A percentile compares a stretch with the other conserved stretches of the same genome.
Evolutionary conservation across 148 eudicot genomes (phyloP).

Genomic region (Rhododendron ferrugineum): DNA sequence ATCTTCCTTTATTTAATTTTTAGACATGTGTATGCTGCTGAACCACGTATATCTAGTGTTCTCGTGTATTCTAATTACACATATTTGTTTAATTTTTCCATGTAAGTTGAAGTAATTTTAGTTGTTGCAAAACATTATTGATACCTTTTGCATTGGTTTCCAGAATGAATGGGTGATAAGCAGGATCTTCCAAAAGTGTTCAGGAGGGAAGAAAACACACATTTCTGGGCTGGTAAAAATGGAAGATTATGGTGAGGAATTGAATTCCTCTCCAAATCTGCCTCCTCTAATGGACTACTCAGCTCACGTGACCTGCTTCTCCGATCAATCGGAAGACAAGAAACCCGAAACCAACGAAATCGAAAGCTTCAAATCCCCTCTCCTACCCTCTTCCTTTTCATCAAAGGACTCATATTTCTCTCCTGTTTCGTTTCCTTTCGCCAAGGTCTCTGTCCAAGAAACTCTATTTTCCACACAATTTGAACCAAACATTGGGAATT

Average conservation of each 20-base stretch:
- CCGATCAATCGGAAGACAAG: constrained; percentile 31
- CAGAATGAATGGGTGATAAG: constrained; percentile 90
- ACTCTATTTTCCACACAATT: constrained; percentile 15
- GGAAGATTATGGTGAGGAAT: constrained; percentile 1
- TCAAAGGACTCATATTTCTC: neutral
- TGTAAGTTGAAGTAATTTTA: neutral
- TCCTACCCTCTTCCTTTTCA: constrained; percentile 18
- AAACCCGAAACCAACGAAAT: constrained; percentile 6
- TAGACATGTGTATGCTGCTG: too few relatives aligned
- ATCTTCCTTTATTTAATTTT: too few relatives aligned
- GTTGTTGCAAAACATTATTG: neutral
- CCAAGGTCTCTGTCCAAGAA: constrained; percentile 11
- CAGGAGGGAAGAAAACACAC: constrained; percentile 41
- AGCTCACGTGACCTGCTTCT: constrained; percentile 62
- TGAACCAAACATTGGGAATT: constrained; percentile 11
- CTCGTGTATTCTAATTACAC: neutral
- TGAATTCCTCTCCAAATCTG: constrained; percentile 22
- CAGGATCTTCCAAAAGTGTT: constrained; percentile 59
- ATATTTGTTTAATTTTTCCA: neutral
- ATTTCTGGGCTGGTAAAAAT: constrained; percentile 23
- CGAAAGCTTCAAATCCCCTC: neutral
- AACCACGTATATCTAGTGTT: neutral
- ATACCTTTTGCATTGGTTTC: neutral
- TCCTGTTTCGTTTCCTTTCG: neutral
- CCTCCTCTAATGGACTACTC: constrained; percentile 62